Percentiles rank a stretch among this genome's conserved stretches.
Conservation (phyloP, 2,329 filamentous ascomycete species). For the Paecilomyces sp. region DNA sequence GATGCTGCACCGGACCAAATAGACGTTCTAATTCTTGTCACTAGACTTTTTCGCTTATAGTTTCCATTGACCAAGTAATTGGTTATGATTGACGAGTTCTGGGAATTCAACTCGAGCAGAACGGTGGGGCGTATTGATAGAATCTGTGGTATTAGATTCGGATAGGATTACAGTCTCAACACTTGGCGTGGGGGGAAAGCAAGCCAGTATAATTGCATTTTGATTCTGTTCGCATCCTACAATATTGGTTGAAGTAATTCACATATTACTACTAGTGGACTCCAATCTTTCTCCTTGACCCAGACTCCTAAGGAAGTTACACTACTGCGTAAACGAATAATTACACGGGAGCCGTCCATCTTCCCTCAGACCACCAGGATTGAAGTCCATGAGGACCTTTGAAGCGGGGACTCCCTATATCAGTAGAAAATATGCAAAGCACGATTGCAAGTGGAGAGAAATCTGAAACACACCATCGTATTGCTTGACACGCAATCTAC, state of each 20-base stretch:
- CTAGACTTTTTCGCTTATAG: background rate
- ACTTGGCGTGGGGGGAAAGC: background rate
- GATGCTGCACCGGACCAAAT: constrained; percentile 53
- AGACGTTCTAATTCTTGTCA: background rate
- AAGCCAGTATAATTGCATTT: background rate
- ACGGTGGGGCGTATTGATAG: background rate
- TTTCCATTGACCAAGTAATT: background rate
- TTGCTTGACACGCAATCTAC: background rate
- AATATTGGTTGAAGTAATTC: background rate
- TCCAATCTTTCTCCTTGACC: background rate
- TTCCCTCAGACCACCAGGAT: no score
- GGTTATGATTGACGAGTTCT: background rate
- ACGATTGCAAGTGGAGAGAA: background rate
- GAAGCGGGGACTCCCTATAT: background rate
- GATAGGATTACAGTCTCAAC: background rate
- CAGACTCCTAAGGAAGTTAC: no score
- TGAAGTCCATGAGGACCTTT: background rate
- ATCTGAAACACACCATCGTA: background rate
- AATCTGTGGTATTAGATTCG: background rate
- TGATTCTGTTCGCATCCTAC: background rate
- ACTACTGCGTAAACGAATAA: no score
- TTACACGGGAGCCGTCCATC: no score
- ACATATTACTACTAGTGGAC: background rate
- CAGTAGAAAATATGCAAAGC: background rate
- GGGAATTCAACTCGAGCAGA: background rate